phyloP scores from a whole-genome alignment of 495 filamentous ascomycete species.

The Apodospora peruviana region DNA sequence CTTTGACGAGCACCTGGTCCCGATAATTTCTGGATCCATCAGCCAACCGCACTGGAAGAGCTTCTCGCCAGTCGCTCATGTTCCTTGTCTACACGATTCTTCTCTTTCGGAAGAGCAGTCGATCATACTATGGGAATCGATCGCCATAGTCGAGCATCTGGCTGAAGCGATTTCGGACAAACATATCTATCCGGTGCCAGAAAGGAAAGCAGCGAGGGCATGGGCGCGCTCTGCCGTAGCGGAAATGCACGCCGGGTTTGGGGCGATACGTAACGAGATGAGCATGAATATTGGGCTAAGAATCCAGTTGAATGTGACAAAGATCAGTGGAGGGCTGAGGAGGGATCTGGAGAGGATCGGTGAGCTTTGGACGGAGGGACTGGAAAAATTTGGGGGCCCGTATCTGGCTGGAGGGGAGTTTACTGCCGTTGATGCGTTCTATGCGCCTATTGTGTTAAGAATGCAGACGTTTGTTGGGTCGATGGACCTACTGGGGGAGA shows the following conservation, averaged over 20 bases:
- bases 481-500: slow-evolving; percentile 9
- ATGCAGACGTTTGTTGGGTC: slow-evolving; percentile 22
- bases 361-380: slow-evolving; percentile 33
- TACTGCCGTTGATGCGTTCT: slow-evolving; percentile 36
- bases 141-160: slow-evolving; percentile 51
- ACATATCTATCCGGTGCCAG: slow-evolving; percentile 42
- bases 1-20: slow-evolving; percentile 18
- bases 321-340: slow-evolving; percentile 17
- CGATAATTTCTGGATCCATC: slow-evolving; percentile 11
- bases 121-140: slow-evolving; percentile 41
- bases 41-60: slow-evolving; percentile 18
- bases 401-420: slow-evolving; percentile 35
- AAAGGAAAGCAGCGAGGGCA: slow-evolving; percentile 32
- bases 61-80: slow-evolving; percentile 27
- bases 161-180: too few relatives aligned
- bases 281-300: slow-evolving; percentile 40
- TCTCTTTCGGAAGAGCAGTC: neutral
- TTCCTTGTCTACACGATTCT: slow-evolving; percentile 26
- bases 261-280: slow-evolving; percentile 36
- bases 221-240: slow-evolving; percentile 45
- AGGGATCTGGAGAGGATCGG: slow-evolving; percentile 28
- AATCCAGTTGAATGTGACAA: slow-evolving; percentile 16
- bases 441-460: slow-evolving; percentile 32
- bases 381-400: slow-evolving; percentile 31
- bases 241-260: slow-evolving; percentile 53